Percentiles rank a stretch among this genome's conserved stretches.
phyloP scores from a whole-genome alignment of 2,329 filamentous ascomycete species.

The Pseudogymnoascus sp. region DNA sequence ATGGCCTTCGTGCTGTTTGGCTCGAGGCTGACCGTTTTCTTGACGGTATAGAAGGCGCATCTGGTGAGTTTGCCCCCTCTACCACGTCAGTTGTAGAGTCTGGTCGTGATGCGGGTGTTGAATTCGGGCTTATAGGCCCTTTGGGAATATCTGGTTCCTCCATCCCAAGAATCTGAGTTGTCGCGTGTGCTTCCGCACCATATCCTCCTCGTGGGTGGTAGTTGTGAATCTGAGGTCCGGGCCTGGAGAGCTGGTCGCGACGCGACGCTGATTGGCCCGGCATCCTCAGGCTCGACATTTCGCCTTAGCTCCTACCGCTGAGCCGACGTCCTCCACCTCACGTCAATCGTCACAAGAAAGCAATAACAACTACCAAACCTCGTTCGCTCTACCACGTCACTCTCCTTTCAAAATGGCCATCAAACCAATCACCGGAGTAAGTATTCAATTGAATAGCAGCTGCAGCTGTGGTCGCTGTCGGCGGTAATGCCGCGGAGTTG shows the following conservation, averaged over 20 bases:
- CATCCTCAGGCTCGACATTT: slow-evolving; percentile 10
- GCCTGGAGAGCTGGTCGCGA: slow-evolving; percentile 9
- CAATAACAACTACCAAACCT: slow-evolving; percentile 19
- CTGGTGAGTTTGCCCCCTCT: background rate
- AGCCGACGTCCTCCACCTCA: slow-evolving; percentile 12
- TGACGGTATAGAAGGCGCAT: background rate
- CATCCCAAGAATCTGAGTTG: background rate
- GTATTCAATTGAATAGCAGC: slow-evolving; percentile 15
- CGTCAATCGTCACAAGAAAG: slow-evolving; percentile 24
- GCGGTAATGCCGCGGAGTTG: background rate
- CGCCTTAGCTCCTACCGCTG: slow-evolving; percentile 6
- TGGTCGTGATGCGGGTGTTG: background rate
- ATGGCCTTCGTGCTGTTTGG: background rate
- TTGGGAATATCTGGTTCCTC: background rate
- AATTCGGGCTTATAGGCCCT: background rate
- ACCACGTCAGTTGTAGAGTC: background rate
- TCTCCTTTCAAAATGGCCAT: slow-evolving; percentile 27
- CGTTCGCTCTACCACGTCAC: background rate
- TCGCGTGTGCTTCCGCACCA: background rate
- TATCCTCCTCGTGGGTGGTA: background rate
- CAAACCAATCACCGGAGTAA: slow-evolving; percentile 32
- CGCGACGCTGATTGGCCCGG: slow-evolving; percentile 11
- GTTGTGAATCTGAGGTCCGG: background rate
- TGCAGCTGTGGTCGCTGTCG: background rate
- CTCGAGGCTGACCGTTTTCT: background rate